Percentiles rank a stretch among this genome's conserved stretches.
Evolutionary conservation across 169 alveolate genomes (phyloP).

Genomic region (Plasmodium blacklocki): DNA sequence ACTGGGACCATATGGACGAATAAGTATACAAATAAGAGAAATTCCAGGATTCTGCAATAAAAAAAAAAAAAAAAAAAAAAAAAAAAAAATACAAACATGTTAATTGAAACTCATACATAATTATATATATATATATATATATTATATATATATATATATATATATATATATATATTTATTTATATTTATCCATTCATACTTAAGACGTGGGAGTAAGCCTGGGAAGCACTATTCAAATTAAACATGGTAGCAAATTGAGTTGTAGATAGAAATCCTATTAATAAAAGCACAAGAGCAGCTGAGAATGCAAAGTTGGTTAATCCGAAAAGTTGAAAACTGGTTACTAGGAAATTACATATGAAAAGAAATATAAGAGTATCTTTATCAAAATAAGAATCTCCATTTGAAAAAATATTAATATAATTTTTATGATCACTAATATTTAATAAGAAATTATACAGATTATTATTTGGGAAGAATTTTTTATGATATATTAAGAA

Average conservation of each 20-base stretch:
- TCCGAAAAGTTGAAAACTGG: slow-evolving; percentile 78
- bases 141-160: background rate
- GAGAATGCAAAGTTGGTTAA: slow-evolving; percentile 82
- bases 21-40: slow-evolving; percentile 74
- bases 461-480: slow-evolving; percentile 40
- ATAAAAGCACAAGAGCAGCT: slow-evolving; percentile 78
- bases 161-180: background rate
- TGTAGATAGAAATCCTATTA: slow-evolving; percentile 78
- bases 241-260: slow-evolving; percentile 77
- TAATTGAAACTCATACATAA: too few relatives aligned
- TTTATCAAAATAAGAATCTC: slow-evolving; percentile 44
- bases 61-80: background rate
- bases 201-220: slow-evolving; percentile 47
- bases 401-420: slow-evolving; percentile 24
- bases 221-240: slow-evolving; percentile 34
- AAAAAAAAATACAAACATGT: too few relatives aligned
- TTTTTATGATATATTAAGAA: slow-evolving; percentile 46
- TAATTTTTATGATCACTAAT: slow-evolving; percentile 9
- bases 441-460: slow-evolving; percentile 14
- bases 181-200: background rate
- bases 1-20: slow-evolving; percentile 84
- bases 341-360: slow-evolving; percentile 54
- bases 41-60: slow-evolving; percentile 56
- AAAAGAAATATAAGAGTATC: slow-evolving; percentile 31
- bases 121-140: slow-evolving; percentile 5